Conservation (phyloP, 2,329 filamentous ascomycete genomes). For the Metarhizium rileyi region DNA sequence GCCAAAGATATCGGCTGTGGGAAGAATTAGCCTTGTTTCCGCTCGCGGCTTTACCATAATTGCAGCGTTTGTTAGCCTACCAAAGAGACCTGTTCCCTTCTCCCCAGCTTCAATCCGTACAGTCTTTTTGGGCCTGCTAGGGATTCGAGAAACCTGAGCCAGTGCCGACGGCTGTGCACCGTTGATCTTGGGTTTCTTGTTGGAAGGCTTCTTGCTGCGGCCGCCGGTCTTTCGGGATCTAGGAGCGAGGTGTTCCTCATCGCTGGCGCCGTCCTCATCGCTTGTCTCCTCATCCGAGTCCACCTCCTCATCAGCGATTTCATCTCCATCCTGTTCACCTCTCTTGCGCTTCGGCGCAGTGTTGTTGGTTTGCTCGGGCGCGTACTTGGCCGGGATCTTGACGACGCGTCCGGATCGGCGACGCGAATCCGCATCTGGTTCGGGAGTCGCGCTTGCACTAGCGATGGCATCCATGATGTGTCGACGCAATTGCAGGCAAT, state of each 20-base stretch:
- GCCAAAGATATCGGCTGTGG: constrained; percentile 51
- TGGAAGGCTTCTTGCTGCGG: constrained; percentile 45
- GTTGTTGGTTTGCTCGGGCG: constrained; percentile 33
- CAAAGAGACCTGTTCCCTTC: constrained; percentile 45
- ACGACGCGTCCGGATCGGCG: constrained; percentile 62
- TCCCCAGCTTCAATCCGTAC: constrained; percentile 41
- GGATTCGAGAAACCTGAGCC: constrained; percentile 33
- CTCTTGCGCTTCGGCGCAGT: constrained; percentile 49
- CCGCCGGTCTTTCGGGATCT: constrained; percentile 30
- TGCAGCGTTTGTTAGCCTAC: constrained; percentile 26
- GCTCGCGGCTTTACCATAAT: background rate
- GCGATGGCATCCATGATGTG: constrained; percentile 9
- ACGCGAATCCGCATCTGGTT: constrained; percentile 42
- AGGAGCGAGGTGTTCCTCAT: constrained; percentile 29
- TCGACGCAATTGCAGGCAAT: constrained; percentile 8
- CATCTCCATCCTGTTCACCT: constrained; percentile 37
- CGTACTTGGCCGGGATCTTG: constrained; percentile 49
- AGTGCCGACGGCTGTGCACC: constrained; percentile 32
- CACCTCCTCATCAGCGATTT: constrained; percentile 37
- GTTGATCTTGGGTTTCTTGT: constrained; percentile 57
- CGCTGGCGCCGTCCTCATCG: constrained; percentile 37
- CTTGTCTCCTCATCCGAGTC: constrained; percentile 36
- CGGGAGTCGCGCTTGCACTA: constrained; percentile 22
- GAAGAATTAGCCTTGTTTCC: background rate
- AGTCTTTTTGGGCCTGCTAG: constrained; percentile 46